Conservation (phyloP, 139 green algal genomes). For the Volvox reticuliferus region DNA sequence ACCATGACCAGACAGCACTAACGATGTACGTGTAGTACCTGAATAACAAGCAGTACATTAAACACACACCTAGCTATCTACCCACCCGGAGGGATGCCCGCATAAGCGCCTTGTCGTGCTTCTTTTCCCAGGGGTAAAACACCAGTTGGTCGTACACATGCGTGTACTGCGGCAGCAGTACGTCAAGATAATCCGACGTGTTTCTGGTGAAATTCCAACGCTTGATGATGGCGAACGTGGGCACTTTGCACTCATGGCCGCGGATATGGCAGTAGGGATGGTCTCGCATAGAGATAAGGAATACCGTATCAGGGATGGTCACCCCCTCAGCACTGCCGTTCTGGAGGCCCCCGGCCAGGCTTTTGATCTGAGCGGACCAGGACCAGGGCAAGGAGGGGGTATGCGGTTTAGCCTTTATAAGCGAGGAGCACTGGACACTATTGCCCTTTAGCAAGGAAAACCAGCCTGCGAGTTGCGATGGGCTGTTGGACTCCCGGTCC, state of each 20-base stretch:
- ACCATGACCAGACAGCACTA: too few species aligned
- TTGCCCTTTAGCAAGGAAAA: background rate
- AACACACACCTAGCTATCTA: background rate
- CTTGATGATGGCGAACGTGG: slow-evolving; percentile 46
- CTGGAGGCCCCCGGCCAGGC: background rate
- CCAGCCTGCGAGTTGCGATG: background rate
- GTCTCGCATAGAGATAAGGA: background rate
- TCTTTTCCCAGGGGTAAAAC: slow-evolving; percentile 48
- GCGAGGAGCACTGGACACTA: too few species aligned
- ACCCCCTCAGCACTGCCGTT: background rate
- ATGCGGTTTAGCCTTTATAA: background rate
- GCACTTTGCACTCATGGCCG: slow-evolving; percentile 5
- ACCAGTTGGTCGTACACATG: slow-evolving; percentile 53
- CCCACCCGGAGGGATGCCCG: slow-evolving; percentile 52
- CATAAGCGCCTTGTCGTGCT: slow-evolving; percentile 56
- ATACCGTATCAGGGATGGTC: background rate
- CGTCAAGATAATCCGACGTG: slow-evolving; percentile 23
- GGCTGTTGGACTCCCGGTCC: background rate
- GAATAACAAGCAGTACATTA: too few species aligned
- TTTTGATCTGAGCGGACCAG: background rate
- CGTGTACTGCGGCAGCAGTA: slow-evolving; percentile 59
- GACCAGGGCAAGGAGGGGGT: too few species aligned
- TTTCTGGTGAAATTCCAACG: background rate
- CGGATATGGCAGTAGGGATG: background rate
- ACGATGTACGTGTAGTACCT: too few species aligned